A percentile compares a stretch with the other conserved stretches of the same genome.
Evolutionary conservation across 2,329 filamentous ascomycete species (phyloP).

Genomic region (Aureobasidium lini): DNA sequence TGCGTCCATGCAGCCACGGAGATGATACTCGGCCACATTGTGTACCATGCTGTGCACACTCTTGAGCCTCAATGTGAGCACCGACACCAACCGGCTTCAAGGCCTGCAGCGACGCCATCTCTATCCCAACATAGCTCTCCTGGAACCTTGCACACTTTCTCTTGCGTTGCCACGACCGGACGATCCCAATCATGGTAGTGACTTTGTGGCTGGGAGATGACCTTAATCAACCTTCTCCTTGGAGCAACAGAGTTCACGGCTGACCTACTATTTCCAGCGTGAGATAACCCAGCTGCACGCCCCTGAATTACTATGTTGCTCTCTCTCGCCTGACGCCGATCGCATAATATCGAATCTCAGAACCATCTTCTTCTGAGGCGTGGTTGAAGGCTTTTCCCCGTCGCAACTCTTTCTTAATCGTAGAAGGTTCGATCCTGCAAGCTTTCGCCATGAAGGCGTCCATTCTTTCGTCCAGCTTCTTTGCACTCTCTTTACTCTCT

Average conservation of each 20-base stretch:
- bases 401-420: not conserved
- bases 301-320: too few relatives aligned
- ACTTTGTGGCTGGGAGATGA: not conserved
- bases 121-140: not conserved
- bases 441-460: slow-evolving; percentile 6
- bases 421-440: not conserved
- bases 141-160: not conserved
- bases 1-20: too few relatives aligned
- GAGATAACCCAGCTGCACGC: too few relatives aligned
- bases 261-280: not conserved
- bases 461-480: slow-evolving; percentile 3
- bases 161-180: not conserved
- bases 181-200: not conserved
- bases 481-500: not conserved
- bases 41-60: too few relatives aligned
- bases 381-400: not conserved
- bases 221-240: not conserved
- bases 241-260: too few relatives aligned
- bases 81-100: too few relatives aligned
- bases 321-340: too few relatives aligned
- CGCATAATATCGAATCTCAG: too few relatives aligned
- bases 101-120: not conserved
- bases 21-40: too few relatives aligned
- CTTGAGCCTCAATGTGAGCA: too few relatives aligned
- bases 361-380: too few relatives aligned